These are phyloP conservation scores for Citrullus amarus DNA, from an alignment of 306 rosid species.

Conservation along the genomic window DNA sequence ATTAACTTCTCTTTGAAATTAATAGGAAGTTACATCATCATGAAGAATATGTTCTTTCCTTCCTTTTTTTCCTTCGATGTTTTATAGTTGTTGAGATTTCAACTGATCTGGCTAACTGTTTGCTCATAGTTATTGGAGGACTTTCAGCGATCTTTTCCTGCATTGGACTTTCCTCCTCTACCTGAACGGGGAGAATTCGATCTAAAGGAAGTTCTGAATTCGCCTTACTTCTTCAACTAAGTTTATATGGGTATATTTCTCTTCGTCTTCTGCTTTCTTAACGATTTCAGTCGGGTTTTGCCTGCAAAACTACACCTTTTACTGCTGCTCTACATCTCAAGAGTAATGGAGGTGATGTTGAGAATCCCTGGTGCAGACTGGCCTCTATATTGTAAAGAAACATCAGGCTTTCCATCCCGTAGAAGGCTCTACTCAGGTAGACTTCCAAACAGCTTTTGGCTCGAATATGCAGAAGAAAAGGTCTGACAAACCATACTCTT, in stretches of 20 bases:
- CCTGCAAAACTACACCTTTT: not conserved
- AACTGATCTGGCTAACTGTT: slow-evolving; percentile 11
- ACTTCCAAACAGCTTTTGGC: not conserved
- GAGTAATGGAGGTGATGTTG: not conserved
- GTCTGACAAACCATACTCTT: not conserved
- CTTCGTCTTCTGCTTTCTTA: slow-evolving; percentile 2
- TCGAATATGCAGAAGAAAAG: not conserved
- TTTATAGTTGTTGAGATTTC: not conserved
- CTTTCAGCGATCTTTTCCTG: slow-evolving; percentile 67
- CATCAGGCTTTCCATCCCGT: not conserved
- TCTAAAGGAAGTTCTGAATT: slow-evolving; percentile 54
- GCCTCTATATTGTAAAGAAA: not conserved
- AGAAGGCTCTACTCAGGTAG: not conserved
- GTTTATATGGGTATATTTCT: not conserved
- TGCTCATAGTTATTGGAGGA: slow-evolving; percentile 53
- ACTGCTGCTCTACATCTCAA: not conserved
- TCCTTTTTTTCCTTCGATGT: too few relatives aligned
- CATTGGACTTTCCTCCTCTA: slow-evolving; percentile 53
- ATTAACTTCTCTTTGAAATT: not conserved
- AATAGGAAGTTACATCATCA: not conserved
- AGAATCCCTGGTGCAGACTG: not conserved
- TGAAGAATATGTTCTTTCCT: not conserved
- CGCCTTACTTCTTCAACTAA: slow-evolving; percentile 93
- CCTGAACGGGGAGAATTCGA: slow-evolving; percentile 84
- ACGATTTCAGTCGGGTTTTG: not conserved